Evolutionary conservation across 768 basidiomycete species (phyloP).

Genomic region (Lactifluus volemus): DNA sequence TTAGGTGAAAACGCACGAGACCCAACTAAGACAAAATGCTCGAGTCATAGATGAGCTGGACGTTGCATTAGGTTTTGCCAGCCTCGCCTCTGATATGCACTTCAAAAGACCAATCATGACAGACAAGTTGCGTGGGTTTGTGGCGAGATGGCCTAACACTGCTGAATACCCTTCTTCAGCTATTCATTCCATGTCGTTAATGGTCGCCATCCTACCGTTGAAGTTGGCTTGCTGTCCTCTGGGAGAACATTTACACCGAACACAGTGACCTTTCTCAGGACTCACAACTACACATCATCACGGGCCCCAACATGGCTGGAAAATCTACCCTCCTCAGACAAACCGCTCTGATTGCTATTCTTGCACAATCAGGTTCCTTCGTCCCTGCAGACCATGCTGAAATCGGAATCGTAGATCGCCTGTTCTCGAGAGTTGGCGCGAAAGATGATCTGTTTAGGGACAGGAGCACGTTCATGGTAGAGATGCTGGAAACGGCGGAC

Average conservation of each 20-base stretch:
- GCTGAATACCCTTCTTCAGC: background rate
- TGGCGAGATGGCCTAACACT: background rate
- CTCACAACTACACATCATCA: slow-evolving; percentile 73
- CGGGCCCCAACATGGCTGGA: slow-evolving; percentile 93
- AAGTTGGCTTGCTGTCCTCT: slow-evolving; percentile 67
- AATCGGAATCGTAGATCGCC: slow-evolving; percentile 80
- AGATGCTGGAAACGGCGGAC: slow-evolving; percentile 90
- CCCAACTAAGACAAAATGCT: slow-evolving; percentile 61
- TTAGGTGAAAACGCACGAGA: slow-evolving; percentile 55
- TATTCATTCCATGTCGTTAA: slow-evolving; percentile 57
- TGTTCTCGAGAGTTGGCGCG: slow-evolving; percentile 93
- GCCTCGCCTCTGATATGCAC: slow-evolving; percentile 66
- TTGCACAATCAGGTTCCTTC: slow-evolving; percentile 90
- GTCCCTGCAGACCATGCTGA: slow-evolving; percentile 80
- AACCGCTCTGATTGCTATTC: slow-evolving; percentile 77
- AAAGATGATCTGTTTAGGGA: slow-evolving; percentile 92
- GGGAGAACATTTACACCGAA: slow-evolving; percentile 84
- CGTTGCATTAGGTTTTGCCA: slow-evolving; percentile 72
- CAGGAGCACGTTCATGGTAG: slow-evolving; percentile 96
- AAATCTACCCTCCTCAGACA: slow-evolving; percentile 93
- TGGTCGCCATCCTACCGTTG: slow-evolving; percentile 91
- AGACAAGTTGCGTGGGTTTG: slow-evolving; percentile 46
- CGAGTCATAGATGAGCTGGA: slow-evolving; percentile 83
- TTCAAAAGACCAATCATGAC: slow-evolving; percentile 64
- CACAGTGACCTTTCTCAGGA: slow-evolving; percentile 52